These are phyloP conservation scores for Mrakia blollopis DNA, from an alignment of 768 basidiomycete genomes.

Conservation along the genomic window DNA sequence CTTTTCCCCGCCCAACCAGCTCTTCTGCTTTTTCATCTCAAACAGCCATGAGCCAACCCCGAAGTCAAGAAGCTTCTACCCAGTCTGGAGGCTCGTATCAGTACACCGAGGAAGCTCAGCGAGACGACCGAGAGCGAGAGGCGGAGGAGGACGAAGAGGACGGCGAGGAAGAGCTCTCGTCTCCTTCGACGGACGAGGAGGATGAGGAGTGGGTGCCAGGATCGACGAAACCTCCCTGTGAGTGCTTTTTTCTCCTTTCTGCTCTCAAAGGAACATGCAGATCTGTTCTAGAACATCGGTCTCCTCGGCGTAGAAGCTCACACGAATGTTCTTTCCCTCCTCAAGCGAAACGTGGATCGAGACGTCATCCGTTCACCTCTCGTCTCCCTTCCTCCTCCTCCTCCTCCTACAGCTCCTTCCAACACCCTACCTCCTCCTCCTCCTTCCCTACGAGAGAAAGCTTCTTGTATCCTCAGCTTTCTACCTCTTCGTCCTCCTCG, in stretches of 20 bases:
- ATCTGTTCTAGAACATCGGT: background rate
- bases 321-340: background rate
- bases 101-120: background rate
- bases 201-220: background rate
- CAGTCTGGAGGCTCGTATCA: background rate
- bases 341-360: background rate
- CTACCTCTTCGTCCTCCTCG: background rate
- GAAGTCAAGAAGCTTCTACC: background rate
- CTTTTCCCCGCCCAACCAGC: background rate
- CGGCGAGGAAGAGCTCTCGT: background rate
- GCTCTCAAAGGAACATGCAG: background rate
- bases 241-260: background rate
- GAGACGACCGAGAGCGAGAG: background rate
- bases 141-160: background rate
- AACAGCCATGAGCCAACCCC: conserved; percentile 1
- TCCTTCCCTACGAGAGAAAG: background rate
- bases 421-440: too few species aligned
- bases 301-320: background rate
- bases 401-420: background rate
- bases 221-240: too few species aligned
- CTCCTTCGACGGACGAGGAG: background rate
- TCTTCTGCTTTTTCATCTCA: background rate
- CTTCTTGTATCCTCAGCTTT: background rate
- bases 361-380: background rate
- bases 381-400: background rate